These are phyloP conservation scores for Zizania palustris DNA, from an alignment of 202 grass and related monocot genomes.

Conservation along the genomic window DNA sequence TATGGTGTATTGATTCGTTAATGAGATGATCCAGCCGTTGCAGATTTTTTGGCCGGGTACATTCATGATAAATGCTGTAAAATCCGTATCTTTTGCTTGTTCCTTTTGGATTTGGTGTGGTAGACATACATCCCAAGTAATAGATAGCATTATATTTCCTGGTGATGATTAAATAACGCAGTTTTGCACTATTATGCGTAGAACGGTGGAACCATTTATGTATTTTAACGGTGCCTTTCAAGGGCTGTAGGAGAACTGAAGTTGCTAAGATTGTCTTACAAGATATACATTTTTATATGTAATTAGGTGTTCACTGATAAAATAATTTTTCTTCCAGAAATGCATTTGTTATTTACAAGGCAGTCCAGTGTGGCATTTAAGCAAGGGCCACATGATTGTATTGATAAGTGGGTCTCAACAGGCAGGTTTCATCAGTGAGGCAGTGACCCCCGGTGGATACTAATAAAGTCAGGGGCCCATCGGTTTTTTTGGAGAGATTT, in stretches of 20 bases:
- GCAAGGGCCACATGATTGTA: conserved; percentile 41
- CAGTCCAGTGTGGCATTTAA: conserved; percentile 19
- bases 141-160: conserved; percentile 18
- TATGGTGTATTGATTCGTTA: conserved; percentile 25
- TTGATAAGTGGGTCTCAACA: conserved; percentile 37
- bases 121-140: neutral
- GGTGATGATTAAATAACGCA: neutral
- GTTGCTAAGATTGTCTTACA: conserved; percentile 6
- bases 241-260: conserved; percentile 13
- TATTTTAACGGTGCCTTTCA: neutral
- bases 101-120: neutral
- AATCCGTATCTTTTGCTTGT: neutral
- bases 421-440: conserved; percentile 37
- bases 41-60: conserved; percentile 18
- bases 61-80: conserved; percentile 18
- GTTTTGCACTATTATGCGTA: neutral
- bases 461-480: conserved; percentile 45
- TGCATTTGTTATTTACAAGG: conserved; percentile 13
- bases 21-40: conserved; percentile 32
- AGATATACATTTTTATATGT: neutral
- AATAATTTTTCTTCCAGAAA: conserved; percentile 7
- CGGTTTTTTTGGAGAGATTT: conserved; percentile 36
- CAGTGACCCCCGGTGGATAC: conserved; percentile 43
- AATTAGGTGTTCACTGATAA: neutral
- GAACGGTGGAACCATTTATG: neutral